Percentiles rank a stretch among this genome's conserved stretches.
phyloP scores from a whole-genome alignment of 495 filamentous ascomycete genomes.

The Glonium stellatum region DNA sequence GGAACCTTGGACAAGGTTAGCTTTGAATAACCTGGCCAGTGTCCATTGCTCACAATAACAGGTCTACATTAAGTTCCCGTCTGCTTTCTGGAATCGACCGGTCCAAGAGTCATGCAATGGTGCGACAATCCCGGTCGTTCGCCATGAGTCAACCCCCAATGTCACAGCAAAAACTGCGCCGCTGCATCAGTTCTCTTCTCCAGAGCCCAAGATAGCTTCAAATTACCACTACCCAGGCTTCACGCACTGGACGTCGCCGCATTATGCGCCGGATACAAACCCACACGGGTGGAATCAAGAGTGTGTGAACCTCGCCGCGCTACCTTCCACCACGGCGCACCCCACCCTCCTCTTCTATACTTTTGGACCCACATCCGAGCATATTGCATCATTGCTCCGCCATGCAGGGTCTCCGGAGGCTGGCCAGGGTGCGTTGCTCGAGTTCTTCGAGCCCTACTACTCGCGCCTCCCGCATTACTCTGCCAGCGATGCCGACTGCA shows the following conservation, averaged over 20 bases:
- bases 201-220: neutral
- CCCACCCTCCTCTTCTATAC: slow-evolving; percentile 92
- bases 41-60: slow-evolving; percentile 27
- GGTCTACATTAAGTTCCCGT: slow-evolving; percentile 80
- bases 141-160: slow-evolving; percentile 23
- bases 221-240: slow-evolving; percentile 46
- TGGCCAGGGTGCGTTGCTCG: slow-evolving; percentile 40
- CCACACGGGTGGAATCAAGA: slow-evolving; percentile 70
- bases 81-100: slow-evolving; percentile 53
- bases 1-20: slow-evolving; percentile 78
- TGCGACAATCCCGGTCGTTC: neutral
- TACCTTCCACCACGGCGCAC: slow-evolving; percentile 55
- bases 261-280: slow-evolving; percentile 54
- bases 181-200: slow-evolving; percentile 25
- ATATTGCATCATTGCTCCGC: slow-evolving; percentile 45
- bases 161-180: slow-evolving; percentile 32
- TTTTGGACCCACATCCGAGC: slow-evolving; percentile 54
- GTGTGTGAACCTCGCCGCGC: slow-evolving; percentile 65
- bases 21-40: neutral
- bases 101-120: neutral
- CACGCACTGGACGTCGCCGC: slow-evolving; percentile 61
- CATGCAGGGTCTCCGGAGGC: slow-evolving; percentile 40
- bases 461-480: slow-evolving; percentile 64
- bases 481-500: slow-evolving; percentile 46
- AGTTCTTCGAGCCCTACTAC: slow-evolving; percentile 71